Evolutionary conservation across 768 basidiomycete genomes (phyloP).

Genomic region (Termitomyces sp.): DNA sequence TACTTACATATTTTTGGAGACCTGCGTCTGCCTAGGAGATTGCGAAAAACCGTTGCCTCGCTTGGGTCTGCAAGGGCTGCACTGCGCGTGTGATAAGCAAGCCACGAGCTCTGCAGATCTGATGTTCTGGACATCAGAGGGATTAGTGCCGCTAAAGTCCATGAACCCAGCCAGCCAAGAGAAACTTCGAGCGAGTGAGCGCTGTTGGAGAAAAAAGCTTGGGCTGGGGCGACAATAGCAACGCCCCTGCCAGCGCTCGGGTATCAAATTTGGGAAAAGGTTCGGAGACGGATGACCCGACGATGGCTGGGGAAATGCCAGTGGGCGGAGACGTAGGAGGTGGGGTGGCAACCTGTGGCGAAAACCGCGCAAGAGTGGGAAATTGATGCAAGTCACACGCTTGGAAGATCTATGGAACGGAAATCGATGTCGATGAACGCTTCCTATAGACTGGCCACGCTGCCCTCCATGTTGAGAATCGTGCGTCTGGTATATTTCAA

Average conservation of each 20-base stretch:
- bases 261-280: not conserved
- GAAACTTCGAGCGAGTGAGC: no score
- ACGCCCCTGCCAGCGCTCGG: not conserved
- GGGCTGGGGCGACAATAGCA: not conserved
- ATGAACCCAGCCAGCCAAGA: not conserved
- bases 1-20: not conserved
- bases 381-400: not conserved
- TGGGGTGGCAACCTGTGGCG: slow-evolving; percentile 19
- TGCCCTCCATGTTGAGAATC: not conserved
- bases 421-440: no score
- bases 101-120: not conserved
- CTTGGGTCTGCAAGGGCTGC: not conserved
- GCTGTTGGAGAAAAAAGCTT: not conserved
- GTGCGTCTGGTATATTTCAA: not conserved
- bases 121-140: not conserved
- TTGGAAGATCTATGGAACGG: not conserved
- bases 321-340: no score
- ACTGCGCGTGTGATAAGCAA: not conserved
- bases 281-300: not conserved
- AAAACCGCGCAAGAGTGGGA: slow-evolving; percentile 14
- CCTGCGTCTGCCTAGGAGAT: no score
- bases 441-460: no score
- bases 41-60: not conserved
- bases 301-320: no score
- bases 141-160: not conserved